A percentile compares a stretch with the other conserved stretches of the same genome.
These are phyloP conservation scores for Fonsecaea erecta DNA, from an alignment of 2,329 filamentous ascomycete genomes.

Conservation along the genomic window DNA sequence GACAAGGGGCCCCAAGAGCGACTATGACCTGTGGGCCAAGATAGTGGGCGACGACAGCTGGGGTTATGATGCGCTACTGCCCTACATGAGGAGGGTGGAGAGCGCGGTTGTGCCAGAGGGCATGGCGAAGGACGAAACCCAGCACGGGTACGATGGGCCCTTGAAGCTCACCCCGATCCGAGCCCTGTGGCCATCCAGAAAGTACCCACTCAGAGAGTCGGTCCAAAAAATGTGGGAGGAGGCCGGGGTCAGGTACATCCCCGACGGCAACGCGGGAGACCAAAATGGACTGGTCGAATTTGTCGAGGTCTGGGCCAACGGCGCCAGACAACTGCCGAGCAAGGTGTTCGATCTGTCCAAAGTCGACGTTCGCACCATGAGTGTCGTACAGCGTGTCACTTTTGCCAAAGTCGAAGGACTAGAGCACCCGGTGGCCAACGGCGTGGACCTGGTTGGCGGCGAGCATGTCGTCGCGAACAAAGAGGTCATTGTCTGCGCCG, in stretches of 20 bases:
- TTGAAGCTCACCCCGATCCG: conserved; percentile 16
- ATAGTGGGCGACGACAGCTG: conserved; percentile 51
- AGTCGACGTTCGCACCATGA: conserved; percentile 33
- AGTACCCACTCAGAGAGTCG: conserved; percentile 47
- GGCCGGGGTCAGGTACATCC: conserved; percentile 39
- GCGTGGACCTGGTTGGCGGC: conserved; percentile 38
- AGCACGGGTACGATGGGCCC: conserved; percentile 24
- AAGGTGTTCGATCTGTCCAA: conserved; percentile 24
- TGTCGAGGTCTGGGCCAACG: conserved; percentile 41
- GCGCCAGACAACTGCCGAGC: conserved; percentile 40
- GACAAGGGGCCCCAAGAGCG: conserved; percentile 48
- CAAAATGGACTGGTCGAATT: conserved; percentile 41
- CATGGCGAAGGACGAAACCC: conserved; percentile 9
- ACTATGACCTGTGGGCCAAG: conserved; percentile 56
- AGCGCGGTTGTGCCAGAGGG: conserved; percentile 20
- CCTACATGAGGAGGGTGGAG: conserved; percentile 53
- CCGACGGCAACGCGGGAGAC: conserved; percentile 40
- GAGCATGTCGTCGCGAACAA: conserved; percentile 41
- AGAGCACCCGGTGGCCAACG: conserved; percentile 31
- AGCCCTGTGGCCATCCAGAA: conserved; percentile 13
- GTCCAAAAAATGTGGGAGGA: conserved; percentile 47
- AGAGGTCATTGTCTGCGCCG: conserved; percentile 53
- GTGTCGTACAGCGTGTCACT: conserved; percentile 36
- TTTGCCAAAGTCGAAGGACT: conserved; percentile 23
- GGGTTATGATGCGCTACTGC: conserved; percentile 53